phyloP scores from a whole-genome alignment of 257 asterid species.

The Cynanchum wilfordii region DNA sequence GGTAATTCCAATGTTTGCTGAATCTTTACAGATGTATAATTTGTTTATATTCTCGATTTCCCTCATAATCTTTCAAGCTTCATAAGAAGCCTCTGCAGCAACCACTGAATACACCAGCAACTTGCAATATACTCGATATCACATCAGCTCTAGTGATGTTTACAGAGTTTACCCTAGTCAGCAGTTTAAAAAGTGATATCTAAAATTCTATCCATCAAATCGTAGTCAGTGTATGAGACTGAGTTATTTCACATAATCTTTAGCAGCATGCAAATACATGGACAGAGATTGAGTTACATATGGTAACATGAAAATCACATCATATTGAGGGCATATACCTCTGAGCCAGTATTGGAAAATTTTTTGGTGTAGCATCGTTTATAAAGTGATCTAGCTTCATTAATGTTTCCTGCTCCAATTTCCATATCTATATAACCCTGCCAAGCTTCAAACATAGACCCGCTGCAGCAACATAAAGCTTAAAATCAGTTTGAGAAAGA shows the following conservation, averaged over 20 bases:
- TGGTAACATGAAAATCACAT: background rate
- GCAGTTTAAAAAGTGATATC: background rate
- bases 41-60: too few relatives aligned
- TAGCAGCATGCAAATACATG: background rate
- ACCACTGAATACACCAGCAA: background rate
- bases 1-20: too few relatives aligned
- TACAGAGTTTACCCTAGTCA: background rate
- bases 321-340: constrained; percentile 43
- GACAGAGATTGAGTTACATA: background rate
- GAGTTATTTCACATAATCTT: background rate
- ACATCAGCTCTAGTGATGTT: background rate
- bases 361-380: constrained; percentile 83
- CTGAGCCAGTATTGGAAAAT: constrained; percentile 88
- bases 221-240: background rate
- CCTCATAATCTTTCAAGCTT: background rate
- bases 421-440: constrained; percentile 73
- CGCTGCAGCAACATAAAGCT: constrained; percentile 44
- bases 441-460: constrained; percentile 89
- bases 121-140: background rate
- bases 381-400: constrained; percentile 88
- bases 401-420: constrained; percentile 62
- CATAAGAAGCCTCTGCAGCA: background rate
- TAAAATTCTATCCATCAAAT: background rate
- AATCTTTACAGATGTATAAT: too few relatives aligned
- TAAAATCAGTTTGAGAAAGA: constrained; percentile 10